Base-by-base conservation (phyloP, 2,329 filamentous ascomycete genomes). In the Hymenoscyphus fructigenus region DNA sequence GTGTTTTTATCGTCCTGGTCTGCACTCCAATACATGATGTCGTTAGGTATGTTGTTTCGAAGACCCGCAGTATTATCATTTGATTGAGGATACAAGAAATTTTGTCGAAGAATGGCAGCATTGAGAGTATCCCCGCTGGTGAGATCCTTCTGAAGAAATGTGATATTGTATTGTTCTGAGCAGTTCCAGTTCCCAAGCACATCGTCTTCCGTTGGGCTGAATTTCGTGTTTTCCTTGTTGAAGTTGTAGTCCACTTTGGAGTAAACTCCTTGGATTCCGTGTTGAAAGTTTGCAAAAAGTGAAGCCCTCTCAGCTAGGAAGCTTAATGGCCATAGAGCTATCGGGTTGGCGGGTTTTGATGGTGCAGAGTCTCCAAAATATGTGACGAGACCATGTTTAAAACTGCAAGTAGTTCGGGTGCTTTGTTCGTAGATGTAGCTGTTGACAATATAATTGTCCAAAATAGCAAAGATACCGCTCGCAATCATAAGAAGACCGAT, bases 401-500 rank as follows among this genome's bases (percentile, higher is more conserved):
- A 60, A 29, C 5, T 2, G 20, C 59, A 60, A 32, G 6, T 53
- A 29, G n/a, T 50, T 23, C 5, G 15, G 12, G 10, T 17, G 20
- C 3, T 7, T 5, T 32, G 15, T 3, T 60, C 58, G 9, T 3
- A 17, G 28, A 65, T 59, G 14, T 34, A 65, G 36, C 41, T 62
- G 29, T 62, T 62, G 53, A 67, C 53, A 55, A 67, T 38, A 23
- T 57, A 65, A 29, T 55, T 50, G 23, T 62, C 59, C 3, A 58
- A n/a, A 0, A 61, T 61, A 4, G 53, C 60, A 17, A 64, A 67
- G 5, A 50, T 12, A 1, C 62, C 65, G 32, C 65, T 67, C 1
- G 20, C 12, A 3, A 67, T 63, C 62, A 67, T 67, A 14, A 67
- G 58, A 10, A 63, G 28, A 3, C 62, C 65, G 17, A 67, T 57